A percentile compares a stretch with the other conserved stretches of the same genome.
These are phyloP conservation scores for Fusarium sp. DNA, from an alignment of 2,329 filamentous ascomycete genomes.

Conservation along the genomic window DNA sequence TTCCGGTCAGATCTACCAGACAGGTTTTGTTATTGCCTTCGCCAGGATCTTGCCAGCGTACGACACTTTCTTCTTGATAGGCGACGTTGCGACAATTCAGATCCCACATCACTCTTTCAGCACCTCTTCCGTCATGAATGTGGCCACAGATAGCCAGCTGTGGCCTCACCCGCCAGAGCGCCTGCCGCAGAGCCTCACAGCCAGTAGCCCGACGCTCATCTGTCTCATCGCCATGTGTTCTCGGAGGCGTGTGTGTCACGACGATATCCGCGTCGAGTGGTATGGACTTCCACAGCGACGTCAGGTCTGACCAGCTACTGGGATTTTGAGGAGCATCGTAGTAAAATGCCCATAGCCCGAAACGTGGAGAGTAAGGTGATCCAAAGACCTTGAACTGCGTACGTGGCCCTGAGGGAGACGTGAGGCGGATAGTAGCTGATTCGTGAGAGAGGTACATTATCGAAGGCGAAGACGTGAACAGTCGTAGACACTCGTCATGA, in stretches of 20 bases:
- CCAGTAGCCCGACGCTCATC: conserved; percentile 58
- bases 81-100: conserved; percentile 52
- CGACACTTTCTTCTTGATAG: conserved; percentile 57
- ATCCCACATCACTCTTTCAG: conserved; percentile 71
- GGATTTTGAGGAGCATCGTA: conserved; percentile 57
- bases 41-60: conserved; percentile 70
- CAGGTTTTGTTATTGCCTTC: conserved; percentile 67
- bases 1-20: conserved; percentile 69
- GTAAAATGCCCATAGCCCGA: conserved; percentile 73
- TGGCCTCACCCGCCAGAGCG: conserved; percentile 71
- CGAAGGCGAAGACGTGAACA: conserved; percentile 64
- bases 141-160: conserved; percentile 77
- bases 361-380: conserved; percentile 72
- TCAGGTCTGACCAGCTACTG: conserved; percentile 36
- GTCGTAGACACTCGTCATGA: conserved; percentile 61
- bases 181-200: conserved; percentile 68
- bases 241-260: conserved; percentile 76
- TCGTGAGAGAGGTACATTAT: conserved; percentile 75
- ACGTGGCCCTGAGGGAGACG: conserved; percentile 62
- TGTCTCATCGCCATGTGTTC: conserved; percentile 66
- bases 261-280: conserved; percentile 72
- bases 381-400: conserved; percentile 76
- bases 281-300: conserved; percentile 69
- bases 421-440: conserved; percentile 64
- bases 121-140: conserved; percentile 75